A percentile compares a stretch with the other conserved stretches of the same genome.
Conservation (phyloP, 1,284 basidiomycete genomes). For the Agroathelia rolfsii region DNA sequence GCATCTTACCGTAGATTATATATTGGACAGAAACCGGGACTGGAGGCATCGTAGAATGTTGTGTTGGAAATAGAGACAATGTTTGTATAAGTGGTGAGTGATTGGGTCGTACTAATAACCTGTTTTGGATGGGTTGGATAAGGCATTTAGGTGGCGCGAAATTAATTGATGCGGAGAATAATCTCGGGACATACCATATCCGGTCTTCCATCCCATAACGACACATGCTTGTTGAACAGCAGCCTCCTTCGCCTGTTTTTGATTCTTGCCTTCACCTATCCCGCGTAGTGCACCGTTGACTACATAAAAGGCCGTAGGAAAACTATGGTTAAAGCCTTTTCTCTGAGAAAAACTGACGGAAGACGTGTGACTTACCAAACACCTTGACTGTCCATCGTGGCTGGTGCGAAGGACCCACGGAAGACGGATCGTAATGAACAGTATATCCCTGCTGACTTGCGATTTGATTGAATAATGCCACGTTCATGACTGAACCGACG, state of each 20-base stretch:
- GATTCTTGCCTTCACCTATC: slow-evolving; percentile 34
- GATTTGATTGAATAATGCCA: slow-evolving; percentile 44
- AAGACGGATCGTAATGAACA: slow-evolving; percentile 32
- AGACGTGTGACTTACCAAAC: slow-evolving; percentile 29
- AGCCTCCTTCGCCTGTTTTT: slow-evolving; percentile 46
- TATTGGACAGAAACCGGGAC: too few species aligned
- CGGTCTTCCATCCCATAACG: slow-evolving; percentile 41
- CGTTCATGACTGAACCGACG: slow-evolving; percentile 26
- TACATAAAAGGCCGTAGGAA: slow-evolving; percentile 13
- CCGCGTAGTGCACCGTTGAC: slow-evolving; percentile 37
- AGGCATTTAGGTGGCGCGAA: too few species aligned
- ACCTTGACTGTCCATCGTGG: slow-evolving; percentile 47
- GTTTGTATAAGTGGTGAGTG: too few species aligned
- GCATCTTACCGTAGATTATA: too few species aligned
- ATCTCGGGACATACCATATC: too few species aligned
- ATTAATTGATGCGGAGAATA: too few species aligned
- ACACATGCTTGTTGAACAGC: slow-evolving; percentile 41
- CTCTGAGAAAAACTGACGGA: background rate
- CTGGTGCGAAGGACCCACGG: slow-evolving; percentile 37
- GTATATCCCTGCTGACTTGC: slow-evolving; percentile 30
- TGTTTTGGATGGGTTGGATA: too few species aligned
- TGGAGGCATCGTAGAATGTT: too few species aligned
- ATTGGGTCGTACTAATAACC: too few species aligned
- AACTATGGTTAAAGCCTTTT: slow-evolving; percentile 1
- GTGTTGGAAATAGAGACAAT: too few species aligned